These are phyloP conservation scores for Euphorbia lathyris DNA, from an alignment of 345 rosid genomes.

Conservation along the genomic window DNA sequence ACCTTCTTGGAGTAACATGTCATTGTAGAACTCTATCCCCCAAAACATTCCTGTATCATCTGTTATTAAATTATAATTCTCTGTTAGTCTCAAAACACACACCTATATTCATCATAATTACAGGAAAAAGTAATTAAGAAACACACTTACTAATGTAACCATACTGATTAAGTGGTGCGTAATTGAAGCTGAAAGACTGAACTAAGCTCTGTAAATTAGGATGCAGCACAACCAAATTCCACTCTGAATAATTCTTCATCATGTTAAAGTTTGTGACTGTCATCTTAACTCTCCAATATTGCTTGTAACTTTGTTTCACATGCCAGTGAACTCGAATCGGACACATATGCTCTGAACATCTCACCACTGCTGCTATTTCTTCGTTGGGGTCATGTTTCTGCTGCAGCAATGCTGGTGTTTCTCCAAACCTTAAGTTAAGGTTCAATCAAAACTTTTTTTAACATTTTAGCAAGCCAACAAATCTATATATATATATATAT, in stretches of 20 bases:
- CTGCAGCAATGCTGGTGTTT: constrained; percentile 34
- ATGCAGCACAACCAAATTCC: constrained; percentile 81
- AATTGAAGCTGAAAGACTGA: constrained; percentile 75
- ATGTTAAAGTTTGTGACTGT: constrained; percentile 58
- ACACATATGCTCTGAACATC: constrained; percentile 72
- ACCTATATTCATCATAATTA: no score
- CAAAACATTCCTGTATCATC: constrained; percentile 86
- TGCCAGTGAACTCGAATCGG: constrained; percentile 86
- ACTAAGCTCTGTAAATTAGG: constrained; percentile 59
- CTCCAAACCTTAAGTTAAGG: constrained; percentile 36
- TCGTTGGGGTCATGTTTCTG: constrained; percentile 40
- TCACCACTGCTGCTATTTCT: constrained; percentile 41
- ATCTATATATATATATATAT: no score
- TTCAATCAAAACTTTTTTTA: no score
- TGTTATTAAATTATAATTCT: constrained; percentile 12
- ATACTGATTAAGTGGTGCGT: constrained; percentile 49
- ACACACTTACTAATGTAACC: constrained; percentile 57
- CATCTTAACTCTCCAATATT: constrained; percentile 77
- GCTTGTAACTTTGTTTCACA: constrained; percentile 68
- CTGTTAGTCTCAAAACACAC: no score
- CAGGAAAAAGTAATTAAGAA: no score
- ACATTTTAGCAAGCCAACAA: no score
- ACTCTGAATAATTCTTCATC: constrained; percentile 59
- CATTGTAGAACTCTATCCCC: constrained; percentile 73
- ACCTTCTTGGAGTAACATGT: constrained; percentile 64